Evolutionary conservation across 2,329 filamentous ascomycete species (phyloP).

Genomic region (Sporothrix pseudoabietina): DNA sequence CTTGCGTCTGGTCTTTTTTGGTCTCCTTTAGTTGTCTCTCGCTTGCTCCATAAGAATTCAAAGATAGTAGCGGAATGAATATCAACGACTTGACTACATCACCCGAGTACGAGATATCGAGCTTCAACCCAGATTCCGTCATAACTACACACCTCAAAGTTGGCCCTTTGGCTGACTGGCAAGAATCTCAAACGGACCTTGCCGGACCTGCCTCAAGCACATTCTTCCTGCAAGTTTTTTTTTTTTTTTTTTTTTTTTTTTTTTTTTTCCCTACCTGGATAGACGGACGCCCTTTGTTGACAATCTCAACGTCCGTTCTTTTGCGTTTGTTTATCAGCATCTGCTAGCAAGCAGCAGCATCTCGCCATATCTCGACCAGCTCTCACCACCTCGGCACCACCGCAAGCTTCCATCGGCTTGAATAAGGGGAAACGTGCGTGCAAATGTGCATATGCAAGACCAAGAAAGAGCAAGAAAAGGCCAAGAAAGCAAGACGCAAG

Average conservation of each 20-base stretch:
- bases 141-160: background rate
- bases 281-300: background rate
- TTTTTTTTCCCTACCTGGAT: background rate
- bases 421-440: background rate
- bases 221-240: background rate
- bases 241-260: background rate
- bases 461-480: background rate
- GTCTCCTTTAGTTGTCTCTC: background rate
- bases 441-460: background rate
- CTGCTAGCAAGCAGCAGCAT: background rate
- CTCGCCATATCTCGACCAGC: too few relatives aligned
- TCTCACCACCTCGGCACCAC: too few relatives aligned
- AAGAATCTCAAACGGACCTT: background rate
- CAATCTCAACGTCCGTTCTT: background rate
- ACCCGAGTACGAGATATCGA: too few relatives aligned
- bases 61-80: background rate
- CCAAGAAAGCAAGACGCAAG: background rate
- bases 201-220: background rate
- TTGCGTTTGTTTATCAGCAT: background rate
- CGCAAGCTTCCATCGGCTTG: background rate
- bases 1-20: background rate
- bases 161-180: background rate
- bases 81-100: background rate
- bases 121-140: too few relatives aligned
- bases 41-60: background rate